Evolutionary conservation across 306 rosid genomes (phyloP).

Genomic region (Sindora glabra): DNA sequence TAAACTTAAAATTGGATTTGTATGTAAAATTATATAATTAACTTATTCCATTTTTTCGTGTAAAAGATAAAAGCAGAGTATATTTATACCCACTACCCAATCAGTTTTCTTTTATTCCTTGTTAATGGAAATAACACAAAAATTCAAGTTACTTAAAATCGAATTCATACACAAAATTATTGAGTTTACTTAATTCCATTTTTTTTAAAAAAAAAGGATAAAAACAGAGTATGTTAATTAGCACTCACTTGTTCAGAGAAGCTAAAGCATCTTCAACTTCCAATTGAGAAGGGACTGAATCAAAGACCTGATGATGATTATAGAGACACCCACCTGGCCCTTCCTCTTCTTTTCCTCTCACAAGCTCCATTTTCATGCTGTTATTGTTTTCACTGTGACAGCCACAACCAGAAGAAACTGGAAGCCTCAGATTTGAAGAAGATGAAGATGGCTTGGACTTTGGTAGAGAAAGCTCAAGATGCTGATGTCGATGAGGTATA

Average conservation of each 20-base stretch:
- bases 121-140: too few relatives aligned
- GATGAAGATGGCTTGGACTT: slow-evolving; percentile 14
- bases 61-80: too few relatives aligned
- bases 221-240: too few relatives aligned
- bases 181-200: too few relatives aligned
- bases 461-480: not conserved
- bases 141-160: too few relatives aligned
- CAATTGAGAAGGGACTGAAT: slow-evolving; percentile 37
- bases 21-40: too few relatives aligned
- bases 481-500: slow-evolving; percentile 1
- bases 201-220: too few relatives aligned
- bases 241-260: slow-evolving; percentile 46
- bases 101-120: too few relatives aligned
- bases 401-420: slow-evolving; percentile 19
- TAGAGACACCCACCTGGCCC: not conserved
- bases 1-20: too few relatives aligned
- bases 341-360: slow-evolving; percentile 9
- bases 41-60: too few relatives aligned
- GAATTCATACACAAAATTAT: not conserved
- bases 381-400: slow-evolving; percentile 10
- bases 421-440: slow-evolving; percentile 15
- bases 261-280: slow-evolving; percentile 52
- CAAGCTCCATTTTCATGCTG: not conserved
- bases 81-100: too few relatives aligned
- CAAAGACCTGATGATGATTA: slow-evolving; percentile 31